Evolutionary conservation across 768 basidiomycete species (phyloP).

Genomic region (Coprinopsis marcescibilis): DNA sequence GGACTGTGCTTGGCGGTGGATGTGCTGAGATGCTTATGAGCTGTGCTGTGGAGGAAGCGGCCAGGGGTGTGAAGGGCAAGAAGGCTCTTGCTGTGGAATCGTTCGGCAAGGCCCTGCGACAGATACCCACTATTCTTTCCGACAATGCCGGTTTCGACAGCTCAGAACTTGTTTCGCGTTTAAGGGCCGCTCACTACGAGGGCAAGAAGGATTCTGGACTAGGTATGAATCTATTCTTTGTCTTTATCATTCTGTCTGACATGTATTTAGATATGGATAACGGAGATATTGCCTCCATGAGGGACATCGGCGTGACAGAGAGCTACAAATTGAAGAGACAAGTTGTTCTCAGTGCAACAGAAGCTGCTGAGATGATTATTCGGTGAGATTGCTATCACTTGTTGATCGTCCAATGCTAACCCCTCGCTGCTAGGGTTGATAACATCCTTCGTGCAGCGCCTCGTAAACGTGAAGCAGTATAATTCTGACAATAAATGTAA

Average conservation of each 20-base stretch:
- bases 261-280: constrained; percentile 74
- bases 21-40: constrained; percentile 99
- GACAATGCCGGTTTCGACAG: constrained; percentile 99
- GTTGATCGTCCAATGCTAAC: constrained; percentile 1
- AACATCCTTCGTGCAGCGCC: constrained; percentile 87
- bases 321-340: constrained; percentile 97
- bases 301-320: constrained; percentile 83
- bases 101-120: constrained; percentile 81
- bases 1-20: constrained; percentile 91
- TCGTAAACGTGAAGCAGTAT: constrained; percentile 77
- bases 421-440: constrained; percentile 57
- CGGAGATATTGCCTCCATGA: constrained; percentile 86
- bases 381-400: constrained; percentile 43
- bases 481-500: constrained; percentile 11
- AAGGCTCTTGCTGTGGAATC: constrained; percentile 94
- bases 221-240: no score
- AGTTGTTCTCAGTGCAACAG: constrained; percentile 89
- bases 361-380: constrained; percentile 98
- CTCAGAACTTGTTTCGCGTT: constrained; percentile 84
- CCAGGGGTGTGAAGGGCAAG: constrained; percentile 83
- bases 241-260: background rate
- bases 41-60: constrained; percentile 86
- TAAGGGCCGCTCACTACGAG: constrained; percentile 93
- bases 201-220: constrained; percentile 83
- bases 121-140: constrained; percentile 94